phyloP scores from a whole-genome alignment of 164 flowering plant species.

The Cinnamomum micranthum region DNA sequence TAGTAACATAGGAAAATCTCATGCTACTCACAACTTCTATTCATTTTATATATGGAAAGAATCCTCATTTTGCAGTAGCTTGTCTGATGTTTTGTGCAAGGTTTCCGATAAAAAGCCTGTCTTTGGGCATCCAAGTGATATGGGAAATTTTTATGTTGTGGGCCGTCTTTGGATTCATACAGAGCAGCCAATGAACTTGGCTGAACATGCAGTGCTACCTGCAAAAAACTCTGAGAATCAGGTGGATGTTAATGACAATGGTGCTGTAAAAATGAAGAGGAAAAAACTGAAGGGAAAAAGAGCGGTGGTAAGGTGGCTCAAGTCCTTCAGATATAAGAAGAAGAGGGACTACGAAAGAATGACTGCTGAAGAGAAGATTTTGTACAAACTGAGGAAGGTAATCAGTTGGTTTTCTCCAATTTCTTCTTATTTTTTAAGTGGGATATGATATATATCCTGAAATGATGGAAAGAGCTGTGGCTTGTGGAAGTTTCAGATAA shows the following conservation, averaged over 20 bases:
- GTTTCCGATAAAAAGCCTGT: slow-evolving; percentile 20
- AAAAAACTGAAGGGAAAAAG: slow-evolving; percentile 87
- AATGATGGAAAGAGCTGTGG: not conserved
- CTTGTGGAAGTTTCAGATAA: no score
- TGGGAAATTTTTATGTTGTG: slow-evolving; percentile 9
- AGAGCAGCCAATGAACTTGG: slow-evolving; percentile 16
- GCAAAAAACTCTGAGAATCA: slow-evolving; percentile 15
- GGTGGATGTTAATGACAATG: slow-evolving; percentile 16
- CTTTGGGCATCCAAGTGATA: slow-evolving; percentile 13
- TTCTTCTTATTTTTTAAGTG: not conserved
- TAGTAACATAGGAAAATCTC: not conserved
- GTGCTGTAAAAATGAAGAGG: slow-evolving; percentile 49
- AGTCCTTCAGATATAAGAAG: slow-evolving; percentile 87
- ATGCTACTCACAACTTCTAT: not conserved
- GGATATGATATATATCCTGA: not conserved
- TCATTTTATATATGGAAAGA: not conserved
- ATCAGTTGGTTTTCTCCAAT: not conserved
- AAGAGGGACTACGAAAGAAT: slow-evolving; percentile 85
- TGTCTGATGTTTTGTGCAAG: slow-evolving; percentile 41
- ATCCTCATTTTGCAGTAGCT: slow-evolving; percentile 24
- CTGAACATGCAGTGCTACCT: slow-evolving; percentile 17
- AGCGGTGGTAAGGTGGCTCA: slow-evolving; percentile 91
- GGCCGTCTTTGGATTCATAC: slow-evolving; percentile 36
- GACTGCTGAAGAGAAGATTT: slow-evolving; percentile 82
- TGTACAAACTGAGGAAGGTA: slow-evolving; percentile 81